phyloP scores from a whole-genome alignment of 352 stramenopile species.

The Pythium coloratum region DNA sequence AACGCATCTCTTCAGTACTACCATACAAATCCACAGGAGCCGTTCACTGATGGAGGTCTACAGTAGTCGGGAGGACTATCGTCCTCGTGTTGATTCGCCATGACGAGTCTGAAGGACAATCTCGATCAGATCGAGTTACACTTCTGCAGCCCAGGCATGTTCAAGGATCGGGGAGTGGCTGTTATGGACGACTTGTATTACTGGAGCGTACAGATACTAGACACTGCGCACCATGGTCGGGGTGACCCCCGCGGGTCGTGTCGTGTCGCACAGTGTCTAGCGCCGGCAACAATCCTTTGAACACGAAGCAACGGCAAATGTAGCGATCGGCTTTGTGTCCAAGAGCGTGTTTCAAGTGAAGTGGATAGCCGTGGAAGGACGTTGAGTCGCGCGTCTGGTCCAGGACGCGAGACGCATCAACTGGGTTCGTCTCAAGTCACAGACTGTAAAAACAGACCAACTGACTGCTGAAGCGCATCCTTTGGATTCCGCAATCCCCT shows the following conservation, averaged over 20 bases:
- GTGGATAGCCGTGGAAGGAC: background rate
- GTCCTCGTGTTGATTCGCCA: background rate
- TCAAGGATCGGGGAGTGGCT: background rate
- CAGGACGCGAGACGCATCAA: background rate
- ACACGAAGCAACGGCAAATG: background rate
- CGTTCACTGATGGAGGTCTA: background rate
- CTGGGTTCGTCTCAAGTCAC: background rate
- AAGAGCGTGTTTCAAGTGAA: background rate
- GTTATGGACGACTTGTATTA: background rate
- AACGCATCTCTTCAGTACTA: no score
- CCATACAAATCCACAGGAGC: background rate
- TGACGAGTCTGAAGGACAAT: background rate
- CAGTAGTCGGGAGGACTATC: background rate
- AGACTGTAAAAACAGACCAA: background rate
- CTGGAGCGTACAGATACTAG: no score
- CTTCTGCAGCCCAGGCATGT: background rate
- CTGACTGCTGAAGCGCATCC: background rate
- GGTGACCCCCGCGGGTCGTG: no score
- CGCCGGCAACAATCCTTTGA: background rate
- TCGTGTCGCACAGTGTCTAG: background rate
- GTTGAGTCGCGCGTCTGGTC: background rate
- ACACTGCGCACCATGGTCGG: no score
- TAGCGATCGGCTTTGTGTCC: background rate
- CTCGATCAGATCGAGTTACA: background rate
- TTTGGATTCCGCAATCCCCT: background rate